These are phyloP conservation scores for Colletotrichum sp. DNA, from an alignment of 2,329 filamentous ascomycete genomes.

Conservation along the genomic window DNA sequence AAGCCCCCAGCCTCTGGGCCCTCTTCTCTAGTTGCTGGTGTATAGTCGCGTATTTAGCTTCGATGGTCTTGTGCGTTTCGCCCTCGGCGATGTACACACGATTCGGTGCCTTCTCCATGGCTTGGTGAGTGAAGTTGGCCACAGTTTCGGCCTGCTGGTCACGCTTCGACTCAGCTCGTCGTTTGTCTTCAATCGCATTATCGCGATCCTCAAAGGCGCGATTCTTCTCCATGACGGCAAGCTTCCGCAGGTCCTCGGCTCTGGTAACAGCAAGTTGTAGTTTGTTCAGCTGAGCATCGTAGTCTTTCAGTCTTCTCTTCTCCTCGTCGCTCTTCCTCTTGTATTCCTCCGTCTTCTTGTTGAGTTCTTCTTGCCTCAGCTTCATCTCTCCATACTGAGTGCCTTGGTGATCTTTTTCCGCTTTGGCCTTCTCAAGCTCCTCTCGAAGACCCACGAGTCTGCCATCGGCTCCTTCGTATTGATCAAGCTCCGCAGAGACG, in stretches of 20 bases:
- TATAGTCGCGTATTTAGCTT: slow-evolving; percentile 59
- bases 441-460: slow-evolving; percentile 63
- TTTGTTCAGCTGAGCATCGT: slow-evolving; percentile 49
- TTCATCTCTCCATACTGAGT: slow-evolving; percentile 57
- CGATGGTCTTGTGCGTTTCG: slow-evolving; percentile 64
- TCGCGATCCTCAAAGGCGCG: slow-evolving; percentile 56
- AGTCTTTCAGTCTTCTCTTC: slow-evolving; percentile 37
- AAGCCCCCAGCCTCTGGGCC: slow-evolving; percentile 62
- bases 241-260: slow-evolving; percentile 50
- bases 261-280: slow-evolving; percentile 56
- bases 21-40: slow-evolving; percentile 62
- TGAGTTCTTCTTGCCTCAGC: slow-evolving; percentile 53
- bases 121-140: slow-evolving; percentile 58
- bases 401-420: slow-evolving; percentile 52
- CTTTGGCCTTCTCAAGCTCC: slow-evolving; percentile 58
- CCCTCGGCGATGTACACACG: slow-evolving; percentile 68
- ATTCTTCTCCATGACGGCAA: slow-evolving; percentile 67
- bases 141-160: slow-evolving; percentile 53
- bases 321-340: slow-evolving; percentile 39
- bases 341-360: slow-evolving; percentile 42
- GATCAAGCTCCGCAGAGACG: slow-evolving; percentile 65
- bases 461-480: slow-evolving; percentile 70
- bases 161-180: slow-evolving; percentile 48
- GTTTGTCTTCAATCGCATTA: slow-evolving; percentile 49
- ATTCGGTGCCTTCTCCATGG: slow-evolving; percentile 52